Base-by-base conservation (phyloP, 208 protist species). In the Wallacemonas rigidus region DNA sequence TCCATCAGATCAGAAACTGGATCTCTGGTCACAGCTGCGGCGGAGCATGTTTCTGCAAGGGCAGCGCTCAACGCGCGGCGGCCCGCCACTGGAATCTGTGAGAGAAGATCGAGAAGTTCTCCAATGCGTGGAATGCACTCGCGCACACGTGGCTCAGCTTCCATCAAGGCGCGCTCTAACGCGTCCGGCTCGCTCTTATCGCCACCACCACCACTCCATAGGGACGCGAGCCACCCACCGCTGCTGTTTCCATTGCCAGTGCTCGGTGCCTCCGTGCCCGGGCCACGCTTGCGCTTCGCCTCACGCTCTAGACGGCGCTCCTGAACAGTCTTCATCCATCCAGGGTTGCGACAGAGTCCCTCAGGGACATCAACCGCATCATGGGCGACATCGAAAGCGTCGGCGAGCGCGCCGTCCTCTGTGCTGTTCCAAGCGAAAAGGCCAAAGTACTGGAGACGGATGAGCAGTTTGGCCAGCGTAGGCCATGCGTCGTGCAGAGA, bases 211-310 rank as follows among this genome's bases (percentile, higher is more conserved):
- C 73, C 55, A 17, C 79, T 74, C 14, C 58, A 90, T 17, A 90
- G 41, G 26, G 85, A 81, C 1, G 88, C 82, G 63, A 93, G 72
- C 85, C 82, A 93, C 12, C 79, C 79, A 56, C 71, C 60, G 35
- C 83, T 76, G 2, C 57, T 40, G 9, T 69, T 64, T 39, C 62
- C 50, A 12, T 17, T 55, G 56, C 71, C 69, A 71, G 69, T 44
- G 65, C 43, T 11, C 60, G 1, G 45, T 50, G 45, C 45, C 45
- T 6, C 8, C 12, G 45, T 50, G 6, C 6, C 45, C 45, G 26
- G 26, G 26, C 26, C 26, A 26, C 43, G 60, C 17, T 50, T 44
- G 12, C 39, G 60, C 17, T 65, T 87, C 74, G 35, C 61, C 17
- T 60, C 76, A 51, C 36, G 88, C 72, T 17, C 82, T 0, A 72